Evolutionary conservation across 768 basidiomycete genomes (phyloP).

Genomic region (Hygrophorus pudorinus): DNA sequence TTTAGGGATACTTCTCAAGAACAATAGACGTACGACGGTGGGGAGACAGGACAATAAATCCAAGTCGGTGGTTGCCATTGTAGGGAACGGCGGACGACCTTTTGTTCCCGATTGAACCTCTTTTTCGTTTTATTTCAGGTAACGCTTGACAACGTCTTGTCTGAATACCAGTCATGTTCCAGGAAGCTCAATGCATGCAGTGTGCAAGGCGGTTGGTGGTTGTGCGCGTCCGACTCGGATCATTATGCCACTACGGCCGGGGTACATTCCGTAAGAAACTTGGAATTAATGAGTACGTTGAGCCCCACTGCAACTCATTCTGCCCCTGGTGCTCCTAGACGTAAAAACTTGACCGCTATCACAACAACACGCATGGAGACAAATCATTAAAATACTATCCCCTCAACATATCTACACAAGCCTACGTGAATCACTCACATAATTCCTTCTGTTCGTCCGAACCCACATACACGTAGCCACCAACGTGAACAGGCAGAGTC

Average conservation of each 20-base stretch:
- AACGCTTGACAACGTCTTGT: neutral
- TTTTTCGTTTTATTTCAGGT: neutral
- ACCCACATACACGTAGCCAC: constrained; percentile 11
- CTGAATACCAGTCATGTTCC: neutral
- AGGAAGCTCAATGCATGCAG: too few relatives aligned
- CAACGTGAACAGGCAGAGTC: constrained; percentile 11
- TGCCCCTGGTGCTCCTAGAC: neutral
- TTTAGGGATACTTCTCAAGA: too few relatives aligned
- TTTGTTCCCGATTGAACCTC: neutral
- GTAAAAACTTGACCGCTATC: neutral
- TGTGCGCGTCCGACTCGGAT: too few relatives aligned
- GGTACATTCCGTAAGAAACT: too few relatives aligned
- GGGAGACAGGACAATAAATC: too few relatives aligned
- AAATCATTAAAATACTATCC: too few relatives aligned
- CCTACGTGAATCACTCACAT: constrained; percentile 16
- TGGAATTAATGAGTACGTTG: neutral
- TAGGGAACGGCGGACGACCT: too few relatives aligned
- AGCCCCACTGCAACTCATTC: neutral
- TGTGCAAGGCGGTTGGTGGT: too few relatives aligned
- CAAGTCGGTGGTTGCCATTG: too few relatives aligned
- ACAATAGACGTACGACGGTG: too few relatives aligned
- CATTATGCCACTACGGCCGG: too few relatives aligned
- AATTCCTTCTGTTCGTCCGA: constrained; percentile 8
- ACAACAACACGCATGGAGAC: neutral
- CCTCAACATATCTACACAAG: too few relatives aligned